phyloP scores from a whole-genome alignment of 257 asterid genomes.

The Nicotiana tomentosiformis region DNA sequence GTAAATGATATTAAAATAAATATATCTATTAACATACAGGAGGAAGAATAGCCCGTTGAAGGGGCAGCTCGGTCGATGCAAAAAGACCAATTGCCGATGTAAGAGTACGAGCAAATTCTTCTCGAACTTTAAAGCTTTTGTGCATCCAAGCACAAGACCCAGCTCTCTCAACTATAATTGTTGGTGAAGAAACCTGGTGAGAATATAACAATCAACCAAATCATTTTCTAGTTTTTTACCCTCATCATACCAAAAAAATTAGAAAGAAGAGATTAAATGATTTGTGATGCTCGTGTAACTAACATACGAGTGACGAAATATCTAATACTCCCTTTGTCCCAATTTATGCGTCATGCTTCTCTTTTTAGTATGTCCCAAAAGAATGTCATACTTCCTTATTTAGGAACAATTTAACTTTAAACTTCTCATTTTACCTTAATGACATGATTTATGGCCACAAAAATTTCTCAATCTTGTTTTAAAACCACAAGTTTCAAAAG shows the following conservation, averaged over 20 bases:
- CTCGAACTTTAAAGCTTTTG: conserved; percentile 97
- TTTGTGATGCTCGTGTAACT: neutral
- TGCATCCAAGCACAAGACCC: conserved; percentile 94
- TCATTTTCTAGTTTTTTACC: conserved; percentile 1
- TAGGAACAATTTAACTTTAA: no score
- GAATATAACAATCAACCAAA: conserved; percentile 2
- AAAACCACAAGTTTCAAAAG: no score
- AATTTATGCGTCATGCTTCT: no score
- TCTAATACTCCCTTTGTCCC: neutral
- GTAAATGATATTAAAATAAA: neutral
- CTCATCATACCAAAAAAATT: neutral
- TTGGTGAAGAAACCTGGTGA: conserved; percentile 91
- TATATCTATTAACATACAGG: conserved; percentile 46
- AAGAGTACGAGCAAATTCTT: conserved; percentile 94
- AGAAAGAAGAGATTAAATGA: neutral
- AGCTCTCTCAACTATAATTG: conserved; percentile 94
- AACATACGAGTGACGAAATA: neutral
- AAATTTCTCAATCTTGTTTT: no score
- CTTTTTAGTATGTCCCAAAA: no score
- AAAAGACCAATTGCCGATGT: conserved; percentile 83
- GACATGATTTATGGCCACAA: no score
- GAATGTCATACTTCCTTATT: no score
- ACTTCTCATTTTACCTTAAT: no score
- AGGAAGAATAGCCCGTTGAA: conserved; percentile 97
- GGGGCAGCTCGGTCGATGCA: conserved; percentile 93